Evolutionary conservation across 805 yeast genomes (phyloP), one percentile per base, ranked within the genome.

Genomic region (Lipomyces orientalis): DNA sequence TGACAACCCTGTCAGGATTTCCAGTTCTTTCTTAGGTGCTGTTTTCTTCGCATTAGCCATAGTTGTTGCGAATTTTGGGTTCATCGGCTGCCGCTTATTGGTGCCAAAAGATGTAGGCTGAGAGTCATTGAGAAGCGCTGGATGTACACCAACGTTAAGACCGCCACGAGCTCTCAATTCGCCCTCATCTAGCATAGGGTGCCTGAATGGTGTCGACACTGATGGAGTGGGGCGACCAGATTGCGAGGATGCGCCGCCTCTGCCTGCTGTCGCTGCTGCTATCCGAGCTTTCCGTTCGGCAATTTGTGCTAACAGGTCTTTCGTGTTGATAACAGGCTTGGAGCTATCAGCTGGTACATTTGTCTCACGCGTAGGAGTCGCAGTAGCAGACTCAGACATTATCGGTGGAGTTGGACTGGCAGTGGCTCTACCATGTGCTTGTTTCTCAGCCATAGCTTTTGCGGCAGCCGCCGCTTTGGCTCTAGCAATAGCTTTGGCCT

Each of bases 81-180:
- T 61, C 72, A 51, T 43, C 46, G 34, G 35, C 60, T 52, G 66
- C 29, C 52, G 58, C 64, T 52, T 52, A 31, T 56, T 64, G 39
- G 43, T 10, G 19, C 34, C 39, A 16, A 19, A 33, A 43, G 62
- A 29, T 33, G 49, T 37, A 52, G 46, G 22, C 29, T 34, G 19
- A 8, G 64, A 54, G 64, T 56, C 61, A 6, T 61, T 71, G 16
- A 73, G 58, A 3, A 76, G 70, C 2, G 75, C 71, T 4, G 79
- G 79, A 63, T 76, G 79, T n/a, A 76, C 72, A 16, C 78, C 76
- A 19, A 71, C 74, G 59, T 74, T 74, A 49, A 76, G 67, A 8
- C 79, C 79, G 14, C 74, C 74, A n/a, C 51, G 60, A 9, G 72
- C 71, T 14, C 31, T 60, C 37, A 22, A 22, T 33, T 61, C 64